Evolutionary conservation across 306 rosid genomes (phyloP).

Genomic region (Arachis stenosperma): DNA sequence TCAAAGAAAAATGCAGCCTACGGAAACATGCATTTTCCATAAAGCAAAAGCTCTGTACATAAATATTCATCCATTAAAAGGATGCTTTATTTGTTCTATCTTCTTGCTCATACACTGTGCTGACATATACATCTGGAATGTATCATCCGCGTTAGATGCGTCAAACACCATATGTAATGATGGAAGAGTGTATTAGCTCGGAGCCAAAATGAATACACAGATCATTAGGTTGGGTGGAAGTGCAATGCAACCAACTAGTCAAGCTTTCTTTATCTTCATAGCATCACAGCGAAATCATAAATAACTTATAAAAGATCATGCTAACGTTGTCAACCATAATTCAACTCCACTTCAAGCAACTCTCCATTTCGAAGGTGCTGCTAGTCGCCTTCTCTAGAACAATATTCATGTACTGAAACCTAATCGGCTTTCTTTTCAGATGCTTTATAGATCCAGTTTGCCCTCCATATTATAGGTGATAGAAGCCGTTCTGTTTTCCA

Average conservation of each 20-base stretch:
- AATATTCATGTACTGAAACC: constrained; percentile 21
- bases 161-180: too few species aligned
- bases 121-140: too few species aligned
- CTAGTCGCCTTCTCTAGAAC: constrained; percentile 11
- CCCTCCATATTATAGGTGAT: constrained; percentile 79
- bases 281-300: constrained; percentile 9
- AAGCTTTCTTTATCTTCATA: constrained; percentile 4
- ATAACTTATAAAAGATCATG: constrained; percentile 7
- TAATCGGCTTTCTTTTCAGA: constrained; percentile 65
- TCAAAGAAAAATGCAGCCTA: too few species aligned
- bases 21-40: too few species aligned
- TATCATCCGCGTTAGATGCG: too few species aligned
- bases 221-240: background rate
- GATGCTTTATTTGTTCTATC: too few species aligned
- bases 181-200: too few species aligned
- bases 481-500: constrained; percentile 95
- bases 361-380: constrained; percentile 19
- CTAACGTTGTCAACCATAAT: constrained; percentile 13
- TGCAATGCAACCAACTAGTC: background rate
- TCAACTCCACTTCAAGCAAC: constrained; percentile 29
- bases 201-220: too few species aligned
- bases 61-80: too few species aligned
- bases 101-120: too few species aligned
- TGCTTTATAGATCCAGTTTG: constrained; percentile 72
- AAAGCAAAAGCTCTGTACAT: too few species aligned